A percentile compares a stretch with the other conserved stretches of the same genome.
These are phyloP conservation scores for Stemphylium beticola DNA, from an alignment of 2,329 filamentous ascomycete genomes.

Conservation along the genomic window DNA sequence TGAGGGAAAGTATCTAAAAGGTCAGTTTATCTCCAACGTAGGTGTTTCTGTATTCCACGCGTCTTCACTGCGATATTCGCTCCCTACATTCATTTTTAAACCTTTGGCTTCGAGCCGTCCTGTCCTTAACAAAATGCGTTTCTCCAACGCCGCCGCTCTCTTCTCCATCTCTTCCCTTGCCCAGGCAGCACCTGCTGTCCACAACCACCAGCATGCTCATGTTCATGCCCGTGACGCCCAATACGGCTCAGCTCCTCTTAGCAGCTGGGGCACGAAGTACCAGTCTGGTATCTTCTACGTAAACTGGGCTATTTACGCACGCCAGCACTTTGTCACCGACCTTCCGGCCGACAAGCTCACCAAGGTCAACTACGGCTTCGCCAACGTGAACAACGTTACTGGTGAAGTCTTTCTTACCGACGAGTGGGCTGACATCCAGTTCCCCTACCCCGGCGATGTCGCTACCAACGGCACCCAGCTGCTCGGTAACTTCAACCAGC, in stretches of 20 bases:
- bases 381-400: conserved; percentile 77
- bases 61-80: background rate
- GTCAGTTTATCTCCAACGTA: background rate
- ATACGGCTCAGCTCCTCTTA: conserved; percentile 23
- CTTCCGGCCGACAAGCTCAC: conserved; percentile 82
- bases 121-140: conserved; percentile 31
- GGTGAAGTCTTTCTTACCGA: conserved; percentile 66
- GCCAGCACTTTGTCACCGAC: conserved; percentile 82
- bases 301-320: conserved; percentile 81
- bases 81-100: conserved; percentile 9
- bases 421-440: conserved; percentile 55
- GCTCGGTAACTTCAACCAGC: conserved; percentile 78
- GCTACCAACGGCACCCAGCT: conserved; percentile 71
- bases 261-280: conserved; percentile 50
- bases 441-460: conserved; percentile 70
- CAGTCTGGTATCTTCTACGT: conserved; percentile 74
- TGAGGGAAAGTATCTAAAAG: conserved; percentile 1
- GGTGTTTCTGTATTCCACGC: background rate
- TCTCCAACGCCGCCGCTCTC: conserved; percentile 25
- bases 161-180: conserved; percentile 25
- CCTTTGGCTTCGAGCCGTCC: conserved; percentile 26
- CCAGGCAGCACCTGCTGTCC: conserved; percentile 18
- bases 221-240: background rate
- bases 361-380: conserved; percentile 88
- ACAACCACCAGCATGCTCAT: conserved; percentile 8